Conservation (phyloP, 768 basidiomycete species). For the Phanerochaete carnosa region DNA sequence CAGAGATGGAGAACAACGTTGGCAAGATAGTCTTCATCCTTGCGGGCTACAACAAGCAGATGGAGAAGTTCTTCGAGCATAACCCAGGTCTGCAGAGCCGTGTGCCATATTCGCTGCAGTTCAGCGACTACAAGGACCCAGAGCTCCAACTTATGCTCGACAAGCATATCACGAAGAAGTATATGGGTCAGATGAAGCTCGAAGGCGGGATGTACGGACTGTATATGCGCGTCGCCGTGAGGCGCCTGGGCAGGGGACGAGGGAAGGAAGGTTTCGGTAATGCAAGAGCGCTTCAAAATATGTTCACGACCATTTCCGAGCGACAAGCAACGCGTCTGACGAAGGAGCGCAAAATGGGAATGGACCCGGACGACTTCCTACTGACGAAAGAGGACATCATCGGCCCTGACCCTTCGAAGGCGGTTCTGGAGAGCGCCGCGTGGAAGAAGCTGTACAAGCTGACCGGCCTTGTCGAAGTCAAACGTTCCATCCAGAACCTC, state of each 20-base stretch:
- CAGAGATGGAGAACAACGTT: conserved; percentile 71
- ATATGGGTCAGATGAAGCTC: conserved; percentile 46
- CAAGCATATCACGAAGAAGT: conserved; percentile 44
- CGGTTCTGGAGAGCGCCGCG: conserved; percentile 39
- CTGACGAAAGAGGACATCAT: conserved; percentile 56
- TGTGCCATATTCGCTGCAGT: conserved; percentile 59
- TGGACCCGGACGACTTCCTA: conserved; percentile 44
- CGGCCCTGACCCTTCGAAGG: conserved; percentile 58
- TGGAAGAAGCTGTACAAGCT: conserved; percentile 52
- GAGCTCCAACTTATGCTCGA: conserved; percentile 58
- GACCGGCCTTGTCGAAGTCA: conserved; percentile 56
- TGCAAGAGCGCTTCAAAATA: conserved; percentile 55
- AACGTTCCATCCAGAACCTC: conserved; percentile 47
- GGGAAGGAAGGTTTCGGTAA: conserved; percentile 64
- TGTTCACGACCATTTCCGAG: conserved; percentile 43
- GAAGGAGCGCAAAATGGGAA: conserved; percentile 37
- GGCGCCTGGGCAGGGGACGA: conserved; percentile 60
- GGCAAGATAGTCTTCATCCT: conserved; percentile 66
- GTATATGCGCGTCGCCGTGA: conserved; percentile 52
- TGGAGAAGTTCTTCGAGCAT: conserved; percentile 77
- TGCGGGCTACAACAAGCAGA: conserved; percentile 67
- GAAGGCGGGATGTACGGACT: conserved; percentile 51
- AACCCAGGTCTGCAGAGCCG: conserved; percentile 69
- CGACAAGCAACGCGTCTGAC: conserved; percentile 53
- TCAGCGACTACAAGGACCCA: conserved; percentile 56